Evolutionary conservation across 306 rosid genomes (phyloP), one percentile per base, ranked within the genome.

Genomic region (Carpinus fangiana): DNA sequence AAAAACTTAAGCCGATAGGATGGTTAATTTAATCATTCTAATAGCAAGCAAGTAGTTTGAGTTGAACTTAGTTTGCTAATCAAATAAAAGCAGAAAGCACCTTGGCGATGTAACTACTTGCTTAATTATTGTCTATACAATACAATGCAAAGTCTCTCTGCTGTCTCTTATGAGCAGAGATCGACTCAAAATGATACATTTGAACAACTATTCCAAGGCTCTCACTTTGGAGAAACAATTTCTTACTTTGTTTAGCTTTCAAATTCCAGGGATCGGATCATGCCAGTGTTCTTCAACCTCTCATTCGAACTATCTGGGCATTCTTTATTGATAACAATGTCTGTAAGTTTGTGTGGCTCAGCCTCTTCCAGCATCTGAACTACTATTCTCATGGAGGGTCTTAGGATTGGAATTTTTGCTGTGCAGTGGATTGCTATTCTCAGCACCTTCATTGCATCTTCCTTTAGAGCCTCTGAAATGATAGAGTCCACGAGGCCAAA

Each of bases 361-460:
- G 89, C 90, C 69, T 91, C 92, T 84, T 93, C 97, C 46, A 93
- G 87, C 98, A 93, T 89, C 61, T 91, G 96, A 78, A 93, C 97
- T 46, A 91, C 89, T 86, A 70, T 86, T 86, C 98, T 91, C 93
- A 90, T 93, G 67, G 97, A 91, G 0, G 98, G 98, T 77, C 97
- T 91, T 50, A 90, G 80, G 47, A 87, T 70, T 31, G 97, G 97
- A 56, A 79, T 65, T 61, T 82, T 84, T 0, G 76, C 75, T 0
- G 94, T 90, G 88, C 98, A 91, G 12, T 79, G 81, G 17, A 78
- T 72, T 51, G 98, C 97, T 0, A 93, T 91, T 72, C 80, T 84
- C 83, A 93, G 52, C 64, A 91, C 89, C 74, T 88, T 89, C 70
- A 86, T 36, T 11, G 91, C 97, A 76, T 89, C 93, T 80, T 89